Percentiles rank a stretch among this genome's conserved stretches.
phyloP scores from a whole-genome alignment of 805 yeast species.

The Kockiozyma suomiensis region DNA sequence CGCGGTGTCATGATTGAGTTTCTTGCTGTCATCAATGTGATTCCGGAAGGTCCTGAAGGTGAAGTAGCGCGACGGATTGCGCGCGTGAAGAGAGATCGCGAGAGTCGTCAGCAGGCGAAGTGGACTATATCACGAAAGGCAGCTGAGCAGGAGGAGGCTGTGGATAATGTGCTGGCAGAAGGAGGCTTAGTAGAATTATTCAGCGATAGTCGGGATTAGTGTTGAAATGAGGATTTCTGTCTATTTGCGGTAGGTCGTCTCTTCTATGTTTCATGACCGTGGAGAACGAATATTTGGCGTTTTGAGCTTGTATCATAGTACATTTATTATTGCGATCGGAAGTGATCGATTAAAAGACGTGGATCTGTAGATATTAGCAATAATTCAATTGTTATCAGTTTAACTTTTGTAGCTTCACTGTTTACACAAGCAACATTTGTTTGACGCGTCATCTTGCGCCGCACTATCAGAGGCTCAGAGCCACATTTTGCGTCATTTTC shows the following conservation, averaged over 20 bases:
- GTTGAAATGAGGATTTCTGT: not conserved
- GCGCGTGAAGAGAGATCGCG: slow-evolving; percentile 19
- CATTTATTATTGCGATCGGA: too few species aligned
- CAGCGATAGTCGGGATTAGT: not conserved
- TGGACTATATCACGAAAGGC: slow-evolving; percentile 27
- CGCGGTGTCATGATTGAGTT: slow-evolving; percentile 77
- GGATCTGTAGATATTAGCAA: too few species aligned
- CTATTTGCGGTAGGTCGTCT: too few species aligned
- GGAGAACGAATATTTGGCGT: too few species aligned
- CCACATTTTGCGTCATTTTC: too few species aligned
- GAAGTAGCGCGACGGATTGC: slow-evolving; percentile 29
- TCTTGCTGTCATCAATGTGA: slow-evolving; percentile 60
- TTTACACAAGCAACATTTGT: not conserved
- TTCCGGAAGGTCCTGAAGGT: slow-evolving; percentile 30
- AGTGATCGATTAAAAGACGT: too few species aligned
- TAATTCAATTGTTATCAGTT: too few species aligned
- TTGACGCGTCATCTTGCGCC: not conserved
- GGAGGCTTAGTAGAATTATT: slow-evolving; percentile 27
- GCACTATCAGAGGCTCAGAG: not conserved
- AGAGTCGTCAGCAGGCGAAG: slow-evolving; percentile 9
- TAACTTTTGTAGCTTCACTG: too few species aligned
- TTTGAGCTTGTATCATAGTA: too few species aligned
- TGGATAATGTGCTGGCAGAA: slow-evolving; percentile 24
- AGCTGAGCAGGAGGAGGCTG: slow-evolving; percentile 28
- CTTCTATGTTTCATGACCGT: not conserved